phyloP scores from a whole-genome alignment of 2,329 filamentous ascomycete genomes.

The Diplodia seriata region DNA sequence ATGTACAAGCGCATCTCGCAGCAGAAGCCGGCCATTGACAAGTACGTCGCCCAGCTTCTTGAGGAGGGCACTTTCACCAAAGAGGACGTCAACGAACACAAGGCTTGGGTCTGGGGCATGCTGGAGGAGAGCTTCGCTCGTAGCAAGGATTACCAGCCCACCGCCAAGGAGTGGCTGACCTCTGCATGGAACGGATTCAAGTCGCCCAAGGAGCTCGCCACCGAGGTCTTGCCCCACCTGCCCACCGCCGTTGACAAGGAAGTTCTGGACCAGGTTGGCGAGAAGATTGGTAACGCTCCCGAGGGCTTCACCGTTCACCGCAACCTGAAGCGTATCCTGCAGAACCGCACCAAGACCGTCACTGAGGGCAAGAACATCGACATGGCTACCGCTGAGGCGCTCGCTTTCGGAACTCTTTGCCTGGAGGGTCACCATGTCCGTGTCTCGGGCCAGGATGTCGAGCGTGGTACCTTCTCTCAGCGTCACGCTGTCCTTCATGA shows the following conservation, averaged over 20 bases:
- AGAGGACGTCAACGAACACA: slow-evolving; percentile 98
- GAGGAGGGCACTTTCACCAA: slow-evolving; percentile 95
- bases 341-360: slow-evolving; percentile 88
- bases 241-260: slow-evolving; percentile 79
- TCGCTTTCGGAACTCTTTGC: slow-evolving; percentile 91
- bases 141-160: slow-evolving; percentile 97
- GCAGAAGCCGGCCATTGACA: slow-evolving; percentile 84
- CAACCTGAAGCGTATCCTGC: slow-evolving; percentile 95
- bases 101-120: slow-evolving; percentile 99
- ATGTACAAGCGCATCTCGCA: slow-evolving; percentile 98
- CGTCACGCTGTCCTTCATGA: slow-evolving; percentile 97
- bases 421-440: slow-evolving; percentile 95
- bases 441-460: slow-evolving; percentile 97
- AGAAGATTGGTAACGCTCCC: slow-evolving; percentile 77
- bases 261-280: slow-evolving; percentile 80
- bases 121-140: slow-evolving; percentile 96
- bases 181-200: slow-evolving; percentile 99
- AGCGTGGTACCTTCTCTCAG: slow-evolving; percentile 99
- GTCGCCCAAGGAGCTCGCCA: slow-evolving; percentile 95
- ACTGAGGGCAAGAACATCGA: slow-evolving; percentile 93
- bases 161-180: slow-evolving; percentile 96
- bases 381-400: slow-evolving; percentile 94
- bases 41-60: slow-evolving; percentile 89
- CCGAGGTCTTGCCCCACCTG: slow-evolving; percentile 89
- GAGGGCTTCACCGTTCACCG: slow-evolving; percentile 89